phyloP scores from a whole-genome alignment of 345 rosid species.

The Syzygium jambos region DNA sequence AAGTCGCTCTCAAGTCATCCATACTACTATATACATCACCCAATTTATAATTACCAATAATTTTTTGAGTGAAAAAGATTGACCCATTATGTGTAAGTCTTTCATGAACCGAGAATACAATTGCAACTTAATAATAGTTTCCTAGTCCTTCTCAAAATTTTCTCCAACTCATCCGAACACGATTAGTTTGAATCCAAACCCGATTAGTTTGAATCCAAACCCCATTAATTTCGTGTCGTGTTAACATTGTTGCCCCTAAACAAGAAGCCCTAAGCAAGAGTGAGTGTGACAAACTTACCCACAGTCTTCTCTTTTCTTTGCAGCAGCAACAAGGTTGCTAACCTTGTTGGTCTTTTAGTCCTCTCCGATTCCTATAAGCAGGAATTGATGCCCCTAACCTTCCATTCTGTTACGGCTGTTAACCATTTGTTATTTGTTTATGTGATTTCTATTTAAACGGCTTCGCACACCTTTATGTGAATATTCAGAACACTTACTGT shows the following conservation, averaged over 20 bases:
- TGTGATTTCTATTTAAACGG: background rate
- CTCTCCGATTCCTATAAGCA: background rate
- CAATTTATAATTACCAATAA: background rate
- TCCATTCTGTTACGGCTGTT: background rate
- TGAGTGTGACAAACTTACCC: background rate
- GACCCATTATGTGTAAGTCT: background rate
- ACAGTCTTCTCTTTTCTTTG: background rate
- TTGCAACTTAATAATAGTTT: background rate
- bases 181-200: background rate
- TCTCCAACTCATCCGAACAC: background rate
- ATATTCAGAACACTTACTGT: background rate
- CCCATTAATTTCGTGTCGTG: background rate
- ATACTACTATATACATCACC: background rate
- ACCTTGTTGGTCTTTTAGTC: background rate
- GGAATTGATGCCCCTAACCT: background rate
- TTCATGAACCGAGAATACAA: background rate
- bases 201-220: background rate
- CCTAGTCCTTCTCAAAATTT: background rate
- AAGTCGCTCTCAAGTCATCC: no score
- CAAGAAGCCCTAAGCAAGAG: background rate
- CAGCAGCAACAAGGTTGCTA: background rate
- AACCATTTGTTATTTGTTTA: background rate
- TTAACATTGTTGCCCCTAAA: background rate
- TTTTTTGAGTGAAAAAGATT: background rate
- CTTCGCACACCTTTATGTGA: background rate